A percentile compares a stretch with the other conserved stretches of the same genome.
phyloP scores from a whole-genome alignment of 1,284 basidiomycete genomes.

The Phellinidium pouzarii region DNA sequence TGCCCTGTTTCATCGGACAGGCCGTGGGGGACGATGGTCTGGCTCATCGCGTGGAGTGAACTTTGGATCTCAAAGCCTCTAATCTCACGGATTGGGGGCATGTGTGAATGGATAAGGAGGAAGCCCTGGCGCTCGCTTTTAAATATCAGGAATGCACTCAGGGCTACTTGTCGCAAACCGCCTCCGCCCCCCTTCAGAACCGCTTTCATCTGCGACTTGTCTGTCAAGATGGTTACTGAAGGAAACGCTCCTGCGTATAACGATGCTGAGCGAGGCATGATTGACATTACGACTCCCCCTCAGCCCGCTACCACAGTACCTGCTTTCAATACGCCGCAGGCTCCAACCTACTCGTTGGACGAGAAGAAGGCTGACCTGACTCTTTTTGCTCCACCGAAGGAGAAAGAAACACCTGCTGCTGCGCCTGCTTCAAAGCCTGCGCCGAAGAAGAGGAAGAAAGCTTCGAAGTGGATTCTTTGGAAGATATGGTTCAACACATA shows the following conservation, averaged over 20 bases:
- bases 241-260: conserved; percentile 22
- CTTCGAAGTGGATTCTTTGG: conserved; percentile 51
- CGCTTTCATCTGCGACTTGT: conserved; percentile 7
- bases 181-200: conserved; percentile 6
- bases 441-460: conserved; percentile 35
- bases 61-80: conserved; percentile 8
- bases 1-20: conserved; percentile 11
- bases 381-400: conserved; percentile 15
- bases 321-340: conserved; percentile 11
- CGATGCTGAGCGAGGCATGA: conserved; percentile 54
- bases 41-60: conserved; percentile 9
- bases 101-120: conserved; percentile 18
- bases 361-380: conserved; percentile 15
- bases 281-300: conserved; percentile 21
- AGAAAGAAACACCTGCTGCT: conserved; percentile 12
- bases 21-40: conserved; percentile 6
- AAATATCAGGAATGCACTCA: conserved; percentile 1
- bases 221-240: conserved; percentile 6
- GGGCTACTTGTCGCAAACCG: conserved; percentile 5
- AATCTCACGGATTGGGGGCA: conserved; percentile 16
- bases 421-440: conserved; percentile 25
- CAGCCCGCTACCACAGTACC: conserved; percentile 14
- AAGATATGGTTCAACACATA: conserved; percentile 66
- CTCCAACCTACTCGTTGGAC: conserved; percentile 15
- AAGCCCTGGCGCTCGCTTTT: conserved; percentile 11